Evolutionary conservation across 2,329 filamentous ascomycete genomes (phyloP).

Genomic region (Alternaria ethzedia): DNA sequence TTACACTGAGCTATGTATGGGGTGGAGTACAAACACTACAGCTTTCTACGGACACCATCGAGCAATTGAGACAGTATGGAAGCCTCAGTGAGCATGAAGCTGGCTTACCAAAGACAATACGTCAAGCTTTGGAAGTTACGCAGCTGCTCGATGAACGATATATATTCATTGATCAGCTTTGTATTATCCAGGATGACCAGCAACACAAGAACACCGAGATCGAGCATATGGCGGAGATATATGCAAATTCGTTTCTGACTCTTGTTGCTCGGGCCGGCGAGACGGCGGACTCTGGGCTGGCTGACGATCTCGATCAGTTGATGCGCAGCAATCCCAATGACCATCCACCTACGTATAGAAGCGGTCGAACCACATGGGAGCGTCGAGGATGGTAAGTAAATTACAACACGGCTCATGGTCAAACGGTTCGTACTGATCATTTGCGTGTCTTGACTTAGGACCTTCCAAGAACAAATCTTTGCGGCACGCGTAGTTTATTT

Average conservation of each 20-base stretch:
- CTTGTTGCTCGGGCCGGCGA: not conserved
- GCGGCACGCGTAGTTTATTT: too few relatives aligned
- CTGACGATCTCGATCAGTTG: not conserved
- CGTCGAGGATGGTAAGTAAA: too few relatives aligned
- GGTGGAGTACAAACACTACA: not conserved
- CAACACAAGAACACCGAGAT: not conserved
- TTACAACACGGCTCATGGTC: too few relatives aligned
- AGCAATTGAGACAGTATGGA: not conserved
- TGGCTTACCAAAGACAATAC: not conserved
- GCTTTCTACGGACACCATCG: accelerated
- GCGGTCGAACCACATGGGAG: too few relatives aligned
- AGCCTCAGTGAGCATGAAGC: accelerated
- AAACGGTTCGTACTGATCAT: too few relatives aligned
- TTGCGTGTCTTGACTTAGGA: too few relatives aligned
- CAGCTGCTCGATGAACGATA: not conserved
- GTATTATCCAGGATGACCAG: not conserved
- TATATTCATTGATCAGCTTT: not conserved
- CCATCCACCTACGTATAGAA: too few relatives aligned
- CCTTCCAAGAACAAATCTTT: too few relatives aligned
- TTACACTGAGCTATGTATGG: not conserved
- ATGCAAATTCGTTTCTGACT: not conserved
- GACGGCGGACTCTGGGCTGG: not conserved
- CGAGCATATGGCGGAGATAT: not conserved
- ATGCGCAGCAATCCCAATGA: too few relatives aligned
- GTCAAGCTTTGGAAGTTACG: not conserved